Evolutionary conservation across 2,329 filamentous ascomycete genomes (phyloP), one percentile per base, ranked within the genome.

Genomic region (Colletotrichum camelliae): DNA sequence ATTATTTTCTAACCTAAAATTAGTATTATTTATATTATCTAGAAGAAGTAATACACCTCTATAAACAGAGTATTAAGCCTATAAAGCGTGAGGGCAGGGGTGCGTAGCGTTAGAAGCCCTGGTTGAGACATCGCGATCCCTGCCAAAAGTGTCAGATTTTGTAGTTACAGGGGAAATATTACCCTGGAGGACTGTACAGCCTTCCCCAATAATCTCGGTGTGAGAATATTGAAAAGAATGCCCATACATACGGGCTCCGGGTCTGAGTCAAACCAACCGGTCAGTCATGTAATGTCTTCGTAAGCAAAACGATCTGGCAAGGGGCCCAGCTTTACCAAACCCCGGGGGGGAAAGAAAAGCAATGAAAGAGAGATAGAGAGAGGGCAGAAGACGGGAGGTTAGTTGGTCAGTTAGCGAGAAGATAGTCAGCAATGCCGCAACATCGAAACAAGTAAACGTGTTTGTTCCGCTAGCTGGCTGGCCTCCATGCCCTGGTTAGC

Each of bases 181-280:
- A 31, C 29, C 29, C 29, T 31, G 29, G 29, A 31, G 29, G 29
- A 31, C 29, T 21, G 43, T 48, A 48, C 43, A 48, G 43, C 43
- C 43, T 48, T 48, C 43, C 43, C 43, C 43, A 13, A 21, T 13
- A 29, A 60, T 24, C 66, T 68, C 52, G 66, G 66, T 68, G 66
- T 60, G 66, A 68, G 66, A 68, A 68, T 68, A 33, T 68, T 68
- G 66, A 4, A 21, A 8, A 58, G 5, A 21, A 31, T 21, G 43
- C 13, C 39, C 18, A 24, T n/a, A 4, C 55, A 27, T n/a, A 24
- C 12, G 24, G 39, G 24, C 24, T 29, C 21, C 37, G 52, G 52
- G 52, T 67, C 52, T 58, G 52, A 68, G 66, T 39, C 66, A 60
- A 43, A 68, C 66, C 66, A 68, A 60, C 66, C 66, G 66, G 66